Evolutionary conservation across 768 basidiomycete genomes (phyloP).

Genomic region (Termitomyces sp.): DNA sequence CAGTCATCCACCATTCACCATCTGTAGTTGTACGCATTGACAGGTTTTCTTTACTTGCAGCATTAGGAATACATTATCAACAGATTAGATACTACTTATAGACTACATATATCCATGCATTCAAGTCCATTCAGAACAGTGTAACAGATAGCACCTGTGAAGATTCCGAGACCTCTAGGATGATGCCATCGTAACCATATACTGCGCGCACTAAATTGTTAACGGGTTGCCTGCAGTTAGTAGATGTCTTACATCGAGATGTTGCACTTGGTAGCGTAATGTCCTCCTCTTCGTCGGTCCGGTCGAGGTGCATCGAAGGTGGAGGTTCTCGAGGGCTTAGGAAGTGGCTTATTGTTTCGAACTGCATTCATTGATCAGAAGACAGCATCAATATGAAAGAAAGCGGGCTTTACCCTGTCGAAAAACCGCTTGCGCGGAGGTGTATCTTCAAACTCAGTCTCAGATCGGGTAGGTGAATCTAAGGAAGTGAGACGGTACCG

Average conservation of each 20-base stretch:
- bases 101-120: neutral
- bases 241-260: conserved; percentile 60
- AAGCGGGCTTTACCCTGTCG: conserved; percentile 52
- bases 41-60: neutral
- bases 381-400: neutral
- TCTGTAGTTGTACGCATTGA: neutral
- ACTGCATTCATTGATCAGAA: conserved; percentile 33
- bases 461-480: neutral
- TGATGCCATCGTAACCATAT: conserved; percentile 77
- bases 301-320: conserved; percentile 77
- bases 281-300: conserved; percentile 72
- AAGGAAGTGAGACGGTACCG: conserved; percentile 36
- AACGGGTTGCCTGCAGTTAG: neutral
- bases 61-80: conserved; percentile 1
- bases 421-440: conserved; percentile 72
- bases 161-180: conserved; percentile 74
- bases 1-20: neutral
- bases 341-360: conserved; percentile 76
- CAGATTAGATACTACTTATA: conserved; percentile 3
- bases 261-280: conserved; percentile 65
- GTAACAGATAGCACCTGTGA: conserved; percentile 76
- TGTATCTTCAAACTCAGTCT: conserved; percentile 44
- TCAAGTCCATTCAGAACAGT: conserved; percentile 46
- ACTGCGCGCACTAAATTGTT: conserved; percentile 34
- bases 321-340: conserved; percentile 70